Evolutionary conservation across 2,329 filamentous ascomycete species (phyloP).

Genomic region (Penicillium vulpinum): DNA sequence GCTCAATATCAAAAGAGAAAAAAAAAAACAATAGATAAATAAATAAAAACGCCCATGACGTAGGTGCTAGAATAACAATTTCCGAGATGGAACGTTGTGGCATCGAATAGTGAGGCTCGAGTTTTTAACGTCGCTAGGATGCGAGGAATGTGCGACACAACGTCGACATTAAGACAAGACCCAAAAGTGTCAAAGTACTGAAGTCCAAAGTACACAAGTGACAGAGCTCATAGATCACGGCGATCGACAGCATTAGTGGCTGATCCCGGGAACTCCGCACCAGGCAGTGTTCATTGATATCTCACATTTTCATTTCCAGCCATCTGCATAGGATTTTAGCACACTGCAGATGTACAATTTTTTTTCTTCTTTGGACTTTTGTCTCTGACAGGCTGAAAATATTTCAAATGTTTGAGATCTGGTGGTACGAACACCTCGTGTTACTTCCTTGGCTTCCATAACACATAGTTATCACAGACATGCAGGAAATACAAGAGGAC

Average conservation of each 20-base stretch:
- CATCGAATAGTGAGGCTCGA: constrained; percentile 6
- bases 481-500: background rate
- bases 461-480: constrained; percentile 1
- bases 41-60: background rate
- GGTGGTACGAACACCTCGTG: background rate
- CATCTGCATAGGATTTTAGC: constrained; percentile 9
- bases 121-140: constrained; percentile 20
- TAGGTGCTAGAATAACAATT: constrained; percentile 8
- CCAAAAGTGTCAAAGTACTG: background rate
- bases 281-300: constrained; percentile 17
- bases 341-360: background rate
- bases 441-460: background rate
- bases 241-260: constrained; percentile 17
- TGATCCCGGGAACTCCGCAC: constrained; percentile 5
- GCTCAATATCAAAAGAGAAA: background rate
- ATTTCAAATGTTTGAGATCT: background rate
- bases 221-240: constrained; percentile 1
- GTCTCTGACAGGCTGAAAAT: background rate
- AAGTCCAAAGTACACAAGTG: background rate
- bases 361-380: too few species aligned
- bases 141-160: background rate
- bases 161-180: background rate
- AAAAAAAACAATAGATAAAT: background rate
- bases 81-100: constrained; percentile 14
- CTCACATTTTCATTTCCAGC: constrained; percentile 29